These are phyloP conservation scores for Chlamydomonas asymmetrica DNA, from an alignment of 139 green algal species.

Conservation along the genomic window DNA sequence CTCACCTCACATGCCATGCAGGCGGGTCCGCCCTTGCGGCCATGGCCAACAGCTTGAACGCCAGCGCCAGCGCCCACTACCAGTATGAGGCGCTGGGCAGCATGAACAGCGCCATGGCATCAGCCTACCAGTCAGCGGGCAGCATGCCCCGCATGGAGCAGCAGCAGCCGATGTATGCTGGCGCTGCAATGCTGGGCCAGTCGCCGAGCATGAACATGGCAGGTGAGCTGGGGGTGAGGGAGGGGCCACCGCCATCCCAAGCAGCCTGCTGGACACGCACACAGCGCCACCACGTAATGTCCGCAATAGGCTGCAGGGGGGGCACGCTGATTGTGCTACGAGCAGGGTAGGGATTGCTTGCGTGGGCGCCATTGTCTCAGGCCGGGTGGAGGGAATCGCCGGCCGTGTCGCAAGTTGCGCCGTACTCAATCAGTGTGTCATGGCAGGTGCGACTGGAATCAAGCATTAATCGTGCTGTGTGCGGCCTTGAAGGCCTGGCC, in stretches of 20 bases:
- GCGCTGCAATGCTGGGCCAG: slow-evolving; percentile 6
- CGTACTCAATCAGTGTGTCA: too few relatives aligned
- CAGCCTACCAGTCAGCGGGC: background rate
- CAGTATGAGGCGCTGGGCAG: background rate
- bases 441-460: background rate
- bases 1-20: too few relatives aligned
- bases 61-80: background rate
- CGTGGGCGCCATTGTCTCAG: too few relatives aligned
- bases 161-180: slow-evolving; percentile 8
- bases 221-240: background rate
- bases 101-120: slow-evolving; percentile 2
- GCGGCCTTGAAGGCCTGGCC: background rate
- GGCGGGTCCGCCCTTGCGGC: background rate
- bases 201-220: background rate
- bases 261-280: background rate
- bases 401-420: too few relatives aligned
- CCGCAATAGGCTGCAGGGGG: too few relatives aligned
- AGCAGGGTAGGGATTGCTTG: too few relatives aligned
- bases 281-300: too few relatives aligned
- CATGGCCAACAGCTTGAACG: background rate
- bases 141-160: slow-evolving; percentile 2
- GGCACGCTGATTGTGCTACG: too few relatives aligned
- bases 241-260: background rate
- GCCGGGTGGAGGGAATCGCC: too few relatives aligned
- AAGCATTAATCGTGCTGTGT: background rate